phyloP scores from a whole-genome alignment of 2,329 filamentous ascomycete genomes.

The Nemania bipapillata region DNA sequence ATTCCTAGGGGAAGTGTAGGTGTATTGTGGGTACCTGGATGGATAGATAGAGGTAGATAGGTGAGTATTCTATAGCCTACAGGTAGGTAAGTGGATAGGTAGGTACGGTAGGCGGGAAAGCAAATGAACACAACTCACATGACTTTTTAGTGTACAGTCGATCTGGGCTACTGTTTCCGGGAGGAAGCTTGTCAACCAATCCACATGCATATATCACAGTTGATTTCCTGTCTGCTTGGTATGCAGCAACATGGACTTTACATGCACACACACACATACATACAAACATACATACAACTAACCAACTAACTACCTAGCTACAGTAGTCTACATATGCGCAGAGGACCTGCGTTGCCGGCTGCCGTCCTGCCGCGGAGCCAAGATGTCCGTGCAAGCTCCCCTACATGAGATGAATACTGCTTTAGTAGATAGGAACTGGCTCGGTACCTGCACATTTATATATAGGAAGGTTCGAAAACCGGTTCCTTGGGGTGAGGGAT shows the following conservation, averaged over 20 bases:
- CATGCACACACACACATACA: too few relatives aligned
- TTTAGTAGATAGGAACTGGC: slow-evolving; percentile 14
- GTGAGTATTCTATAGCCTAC: too few relatives aligned
- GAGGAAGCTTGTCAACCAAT: not conserved
- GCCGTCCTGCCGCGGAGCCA: slow-evolving; percentile 31
- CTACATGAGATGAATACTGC: slow-evolving; percentile 22
- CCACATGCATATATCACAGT: not conserved
- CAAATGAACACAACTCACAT: not conserved
- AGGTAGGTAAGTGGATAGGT: too few relatives aligned
- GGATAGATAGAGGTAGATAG: too few relatives aligned
- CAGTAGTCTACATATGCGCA: too few relatives aligned
- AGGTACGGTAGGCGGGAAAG: not conserved
- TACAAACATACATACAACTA: too few relatives aligned
- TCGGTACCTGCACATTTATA: slow-evolving; percentile 15
- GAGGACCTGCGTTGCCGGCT: not conserved
- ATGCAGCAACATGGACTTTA: too few relatives aligned
- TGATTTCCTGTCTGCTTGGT: too few relatives aligned
- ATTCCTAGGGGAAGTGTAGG: slow-evolving; percentile 9
- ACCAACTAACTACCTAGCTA: not conserved
- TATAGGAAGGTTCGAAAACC: not conserved
- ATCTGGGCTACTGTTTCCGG: too few relatives aligned
- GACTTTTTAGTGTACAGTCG: slow-evolving; percentile 4
- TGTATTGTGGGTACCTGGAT: too few relatives aligned
- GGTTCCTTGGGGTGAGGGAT: not conserved
- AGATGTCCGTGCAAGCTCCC: slow-evolving; percentile 28